These are phyloP conservation scores for Allomyces javanicus DNA, from an alignment of 192 early-diverging fungal genomes.

Conservation along the genomic window DNA sequence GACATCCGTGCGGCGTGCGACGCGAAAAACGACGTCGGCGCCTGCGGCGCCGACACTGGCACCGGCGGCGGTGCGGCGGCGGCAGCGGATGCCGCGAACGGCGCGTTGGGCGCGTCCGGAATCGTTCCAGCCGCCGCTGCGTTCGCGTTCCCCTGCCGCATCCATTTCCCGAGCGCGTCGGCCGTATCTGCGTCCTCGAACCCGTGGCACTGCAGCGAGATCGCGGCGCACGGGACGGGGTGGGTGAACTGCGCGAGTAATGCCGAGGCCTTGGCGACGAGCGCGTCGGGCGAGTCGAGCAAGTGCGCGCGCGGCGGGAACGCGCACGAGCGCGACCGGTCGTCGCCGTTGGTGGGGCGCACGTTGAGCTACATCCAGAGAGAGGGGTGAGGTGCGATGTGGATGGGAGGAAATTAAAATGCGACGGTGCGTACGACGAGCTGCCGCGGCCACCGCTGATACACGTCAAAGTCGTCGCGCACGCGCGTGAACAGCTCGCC, in stretches of 20 bases:
- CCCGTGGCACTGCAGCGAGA: neutral
- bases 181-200: neutral
- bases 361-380: neutral
- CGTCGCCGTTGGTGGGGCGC: neutral
- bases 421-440: slow-evolving; percentile 18
- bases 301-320: neutral
- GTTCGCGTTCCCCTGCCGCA: neutral
- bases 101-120: neutral
- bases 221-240: neutral
- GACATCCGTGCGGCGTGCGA: neutral
- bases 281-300: neutral
- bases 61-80: neutral
- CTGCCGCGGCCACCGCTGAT: slow-evolving; percentile 29
- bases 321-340: neutral
- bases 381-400: no score
- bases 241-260: neutral
- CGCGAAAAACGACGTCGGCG: neutral
- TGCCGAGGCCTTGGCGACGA: neutral
- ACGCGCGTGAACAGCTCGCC: slow-evolving; percentile 29
- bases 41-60: neutral
- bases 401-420: neutral
- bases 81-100: neutral
- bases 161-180: neutral
- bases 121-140: no score
- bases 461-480: slow-evolving; percentile 22